Conservation (phyloP, 148 eudicot species). For the Rhododendron kiyosumense region DNA sequence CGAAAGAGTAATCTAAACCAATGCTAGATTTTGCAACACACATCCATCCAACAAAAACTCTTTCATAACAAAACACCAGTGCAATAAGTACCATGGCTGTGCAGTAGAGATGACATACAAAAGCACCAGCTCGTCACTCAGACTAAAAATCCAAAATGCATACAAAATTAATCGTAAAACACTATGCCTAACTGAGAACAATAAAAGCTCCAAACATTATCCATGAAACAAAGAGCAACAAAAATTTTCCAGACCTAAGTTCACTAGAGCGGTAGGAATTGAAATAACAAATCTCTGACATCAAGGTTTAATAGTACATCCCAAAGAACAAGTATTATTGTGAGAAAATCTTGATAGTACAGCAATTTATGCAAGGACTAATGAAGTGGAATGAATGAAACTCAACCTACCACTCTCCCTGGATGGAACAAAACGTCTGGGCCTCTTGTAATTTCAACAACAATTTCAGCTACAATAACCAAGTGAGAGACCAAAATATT, state of each 20-base stretch:
- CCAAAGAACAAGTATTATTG: no score
- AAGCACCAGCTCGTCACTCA: background rate
- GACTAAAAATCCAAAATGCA: background rate
- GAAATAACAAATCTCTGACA: background rate
- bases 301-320: no score
- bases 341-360: no score
- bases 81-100: background rate
- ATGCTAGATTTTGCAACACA: background rate
- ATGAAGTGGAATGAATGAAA: background rate
- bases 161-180: background rate
- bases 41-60: background rate
- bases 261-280: background rate
- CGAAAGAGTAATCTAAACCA: background rate
- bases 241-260: background rate
- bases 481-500: no score
- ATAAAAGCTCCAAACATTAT: background rate
- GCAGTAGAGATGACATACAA: background rate
- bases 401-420: background rate
- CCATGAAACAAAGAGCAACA: background rate
- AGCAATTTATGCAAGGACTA: background rate
- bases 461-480: no score
- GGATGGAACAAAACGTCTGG: no score
- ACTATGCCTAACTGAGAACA: background rate
- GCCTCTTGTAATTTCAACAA: no score
- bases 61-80: background rate